Evolutionary conservation across 2,329 filamentous ascomycete species (phyloP), one percentile per base, ranked within the genome.

Genomic region (Fragosphaeria purpurea): DNA sequence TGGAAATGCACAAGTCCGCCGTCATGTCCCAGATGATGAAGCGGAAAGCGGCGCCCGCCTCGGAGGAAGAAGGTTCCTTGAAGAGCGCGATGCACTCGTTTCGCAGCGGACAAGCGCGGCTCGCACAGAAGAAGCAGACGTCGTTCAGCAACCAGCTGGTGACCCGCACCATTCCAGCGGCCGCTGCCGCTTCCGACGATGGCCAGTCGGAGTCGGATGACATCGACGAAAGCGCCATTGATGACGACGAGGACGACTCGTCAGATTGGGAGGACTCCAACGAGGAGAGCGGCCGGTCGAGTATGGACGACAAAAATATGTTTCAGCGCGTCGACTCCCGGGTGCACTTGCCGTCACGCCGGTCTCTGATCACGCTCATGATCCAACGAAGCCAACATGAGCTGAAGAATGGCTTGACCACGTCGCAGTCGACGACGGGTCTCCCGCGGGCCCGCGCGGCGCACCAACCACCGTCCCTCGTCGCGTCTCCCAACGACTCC

Each of bases 321-420:
- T 98, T 98, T 76, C 83, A 90, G 66, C 85, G 93, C 7, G 89
- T 97, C 46, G 88, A 95, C 65, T 96, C 90, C 41, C 83, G 83
- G 65, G 81, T 83, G 7, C 88, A 95, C 62, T 74, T 97, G 32
- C 84, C 86, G 3, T 95, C 91, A 1, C 82, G 87, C 46, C 84
- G 86, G 47, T 97, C 91, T 2, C 79, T 97, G 41, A 84, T 98
- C 57, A 96, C 90, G 1, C 82, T 91, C 48, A 85, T 91, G 75
- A 82, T 98, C 64, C 85, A 73, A 10, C 83, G 95, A 62, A 84
- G 80, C 57, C 84, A 87, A 65, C 83, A 86, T 47, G 78, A 83
- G 45, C 76, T 74, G 61, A 82, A 74, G 49, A 76, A 91, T n/a
- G 77, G 81, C 55, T 83, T 83, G 63, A 78, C 76, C 48, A 83